These are phyloP conservation scores for Geotrichum cucujoidarum DNA, from an alignment of 1,139 yeast species.

Conservation along the genomic window DNA sequence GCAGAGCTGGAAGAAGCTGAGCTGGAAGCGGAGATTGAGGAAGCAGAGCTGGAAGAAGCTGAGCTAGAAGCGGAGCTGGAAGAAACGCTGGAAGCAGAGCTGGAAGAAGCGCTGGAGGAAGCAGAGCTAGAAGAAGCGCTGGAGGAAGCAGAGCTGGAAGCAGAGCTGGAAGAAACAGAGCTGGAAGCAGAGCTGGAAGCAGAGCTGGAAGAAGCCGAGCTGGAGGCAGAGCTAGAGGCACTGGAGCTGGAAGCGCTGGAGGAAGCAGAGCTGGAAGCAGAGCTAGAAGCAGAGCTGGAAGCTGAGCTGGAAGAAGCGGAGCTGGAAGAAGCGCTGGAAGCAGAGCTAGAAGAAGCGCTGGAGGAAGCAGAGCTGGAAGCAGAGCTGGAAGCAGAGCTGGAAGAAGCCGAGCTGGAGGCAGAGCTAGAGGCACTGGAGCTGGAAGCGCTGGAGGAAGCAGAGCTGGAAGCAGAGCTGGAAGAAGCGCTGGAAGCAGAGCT, in stretches of 20 bases:
- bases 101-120: not conserved
- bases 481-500: constrained; percentile 4
- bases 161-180: not conserved
- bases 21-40: not conserved
- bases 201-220: constrained; percentile 9
- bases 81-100: not conserved
- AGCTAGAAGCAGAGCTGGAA: constrained; percentile 3
- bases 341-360: not conserved
- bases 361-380: constrained; percentile 2
- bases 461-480: constrained; percentile 10
- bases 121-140: constrained; percentile 9
- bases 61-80: not conserved
- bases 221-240: constrained; percentile 1
- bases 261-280: constrained; percentile 2
- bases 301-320: constrained; percentile 3
- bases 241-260: not conserved
- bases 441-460: too few species aligned
- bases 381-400: constrained; percentile 1
- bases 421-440: not conserved
- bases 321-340: not conserved
- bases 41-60: not conserved
- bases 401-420: too few species aligned
- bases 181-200: not conserved
- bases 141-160: constrained; percentile 4
- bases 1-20: not conserved